phyloP scores from a whole-genome alignment of 805 yeast species.

The Sugiyamaella qingdaonensis region DNA sequence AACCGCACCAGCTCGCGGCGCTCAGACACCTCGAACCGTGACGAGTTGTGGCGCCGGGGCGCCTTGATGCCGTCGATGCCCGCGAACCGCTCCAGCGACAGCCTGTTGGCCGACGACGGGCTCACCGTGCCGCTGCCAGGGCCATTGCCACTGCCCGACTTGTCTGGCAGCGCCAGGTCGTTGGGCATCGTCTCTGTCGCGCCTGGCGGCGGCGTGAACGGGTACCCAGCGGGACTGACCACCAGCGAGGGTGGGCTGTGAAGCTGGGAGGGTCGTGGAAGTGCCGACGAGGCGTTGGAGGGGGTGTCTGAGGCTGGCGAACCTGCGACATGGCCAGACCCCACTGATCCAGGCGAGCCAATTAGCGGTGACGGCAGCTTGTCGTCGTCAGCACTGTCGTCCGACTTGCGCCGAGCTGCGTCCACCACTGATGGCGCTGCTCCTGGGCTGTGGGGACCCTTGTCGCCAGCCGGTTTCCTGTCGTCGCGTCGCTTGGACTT shows the following conservation, averaged over 20 bases:
- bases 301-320: no score
- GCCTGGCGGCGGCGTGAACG: slow-evolving; percentile 31
- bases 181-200: slow-evolving; percentile 35
- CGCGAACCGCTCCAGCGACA: slow-evolving; percentile 56
- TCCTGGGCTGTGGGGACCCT: background rate
- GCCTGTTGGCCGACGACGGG: slow-evolving; percentile 38
- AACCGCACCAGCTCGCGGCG: slow-evolving; percentile 65
- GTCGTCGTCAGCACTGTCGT: background rate
- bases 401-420: background rate
- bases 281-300: background rate
- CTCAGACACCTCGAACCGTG: slow-evolving; percentile 79
- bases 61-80: slow-evolving; percentile 78
- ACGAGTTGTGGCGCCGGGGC: slow-evolving; percentile 89
- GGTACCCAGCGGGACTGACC: slow-evolving; percentile 17
- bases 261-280: background rate
- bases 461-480: background rate
- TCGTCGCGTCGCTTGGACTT: slow-evolving; percentile 4
- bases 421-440: background rate
- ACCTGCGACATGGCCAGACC: no score
- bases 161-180: slow-evolving; percentile 26
- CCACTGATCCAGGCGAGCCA: no score
- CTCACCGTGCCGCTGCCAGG: slow-evolving; percentile 11
- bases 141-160: slow-evolving; percentile 2
- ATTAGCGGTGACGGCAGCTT: background rate
- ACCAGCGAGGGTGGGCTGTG: slow-evolving; percentile 16